Percentiles rank a stretch among this genome's conserved stretches.
These are phyloP conservation scores for Eucalyptus paniculata DNA, from an alignment of 345 rosid species.

Conservation along the genomic window DNA sequence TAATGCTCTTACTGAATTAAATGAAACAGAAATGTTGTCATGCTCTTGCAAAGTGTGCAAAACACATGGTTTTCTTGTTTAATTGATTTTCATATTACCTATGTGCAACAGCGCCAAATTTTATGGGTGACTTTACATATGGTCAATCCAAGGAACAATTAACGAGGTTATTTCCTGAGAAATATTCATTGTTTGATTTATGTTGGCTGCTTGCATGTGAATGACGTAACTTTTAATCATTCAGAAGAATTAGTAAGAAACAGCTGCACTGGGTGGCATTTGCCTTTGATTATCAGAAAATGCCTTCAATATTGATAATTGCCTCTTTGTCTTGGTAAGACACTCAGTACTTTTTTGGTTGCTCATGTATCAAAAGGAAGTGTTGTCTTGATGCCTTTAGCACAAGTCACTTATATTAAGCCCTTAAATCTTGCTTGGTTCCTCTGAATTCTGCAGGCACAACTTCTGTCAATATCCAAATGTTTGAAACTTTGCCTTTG, in stretches of 20 bases:
- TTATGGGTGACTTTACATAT: background rate
- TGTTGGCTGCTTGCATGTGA: background rate
- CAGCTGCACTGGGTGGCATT: background rate
- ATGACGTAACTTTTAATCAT: background rate
- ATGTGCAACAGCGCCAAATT: background rate
- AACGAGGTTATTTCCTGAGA: background rate
- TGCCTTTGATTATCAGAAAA: background rate
- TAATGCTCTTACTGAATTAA: background rate
- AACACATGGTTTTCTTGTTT: background rate
- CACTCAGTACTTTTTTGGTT: background rate
- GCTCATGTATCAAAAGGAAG: background rate
- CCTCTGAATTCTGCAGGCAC: background rate
- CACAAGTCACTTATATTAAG: background rate
- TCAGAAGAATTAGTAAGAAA: background rate
- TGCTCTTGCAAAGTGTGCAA: background rate
- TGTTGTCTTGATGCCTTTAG: background rate
- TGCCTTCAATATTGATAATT: background rate
- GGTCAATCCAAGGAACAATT: background rate
- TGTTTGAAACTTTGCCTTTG: slow-evolving; percentile 11
- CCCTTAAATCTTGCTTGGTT: background rate
- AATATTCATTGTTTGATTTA: background rate
- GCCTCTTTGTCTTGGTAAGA: background rate
- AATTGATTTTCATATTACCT: background rate
- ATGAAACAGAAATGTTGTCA: background rate
- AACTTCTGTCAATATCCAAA: slow-evolving; percentile 2